phyloP scores from a whole-genome alignment of 2,329 filamentous ascomycete species.

The Coniella vitis region DNA sequence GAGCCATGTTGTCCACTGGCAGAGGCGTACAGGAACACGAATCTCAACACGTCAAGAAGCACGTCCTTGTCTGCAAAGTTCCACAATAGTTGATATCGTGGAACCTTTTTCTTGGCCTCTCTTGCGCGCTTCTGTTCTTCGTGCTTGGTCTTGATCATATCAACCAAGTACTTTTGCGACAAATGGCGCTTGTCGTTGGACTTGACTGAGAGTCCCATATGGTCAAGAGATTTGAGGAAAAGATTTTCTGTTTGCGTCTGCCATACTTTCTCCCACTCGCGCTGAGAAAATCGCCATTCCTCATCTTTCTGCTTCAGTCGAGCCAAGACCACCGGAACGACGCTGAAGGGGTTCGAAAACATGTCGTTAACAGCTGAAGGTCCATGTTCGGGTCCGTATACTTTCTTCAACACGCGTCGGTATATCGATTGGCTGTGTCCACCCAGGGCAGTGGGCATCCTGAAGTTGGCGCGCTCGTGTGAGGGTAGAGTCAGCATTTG shows the following conservation, averaged over 20 bases:
- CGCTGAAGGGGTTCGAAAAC: constrained; percentile 74
- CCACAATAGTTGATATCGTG: constrained; percentile 69
- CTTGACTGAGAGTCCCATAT: constrained; percentile 89
- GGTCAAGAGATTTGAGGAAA: constrained; percentile 93
- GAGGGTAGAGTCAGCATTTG: constrained; percentile 77
- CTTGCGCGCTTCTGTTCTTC: constrained; percentile 79
- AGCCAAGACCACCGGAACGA: constrained; percentile 81
- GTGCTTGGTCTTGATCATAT: constrained; percentile 85
- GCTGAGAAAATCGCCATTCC: constrained; percentile 93
- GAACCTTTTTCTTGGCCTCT: constrained; percentile 49
- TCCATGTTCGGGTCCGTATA: constrained; percentile 82
- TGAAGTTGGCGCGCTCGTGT: constrained; percentile 65
- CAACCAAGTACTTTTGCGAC: constrained; percentile 81
- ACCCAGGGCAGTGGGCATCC: constrained; percentile 75
- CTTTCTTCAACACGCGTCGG: constrained; percentile 94
- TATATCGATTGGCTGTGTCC: constrained; percentile 96
- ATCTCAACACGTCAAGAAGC: constrained; percentile 53
- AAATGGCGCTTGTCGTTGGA: constrained; percentile 86
- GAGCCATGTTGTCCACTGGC: constrained; percentile 64
- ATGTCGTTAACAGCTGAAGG: constrained; percentile 81
- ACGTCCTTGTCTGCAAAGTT: constrained; percentile 66
- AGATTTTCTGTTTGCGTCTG: constrained; percentile 90
- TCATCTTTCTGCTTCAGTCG: constrained; percentile 94
- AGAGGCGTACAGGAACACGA: constrained; percentile 59
- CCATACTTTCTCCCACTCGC: constrained; percentile 99